Percentiles rank a stretch among this genome's conserved stretches.
Conservation (phyloP, 192 early-diverging fungal genomes). For the Entomortierella parvispora region DNA sequence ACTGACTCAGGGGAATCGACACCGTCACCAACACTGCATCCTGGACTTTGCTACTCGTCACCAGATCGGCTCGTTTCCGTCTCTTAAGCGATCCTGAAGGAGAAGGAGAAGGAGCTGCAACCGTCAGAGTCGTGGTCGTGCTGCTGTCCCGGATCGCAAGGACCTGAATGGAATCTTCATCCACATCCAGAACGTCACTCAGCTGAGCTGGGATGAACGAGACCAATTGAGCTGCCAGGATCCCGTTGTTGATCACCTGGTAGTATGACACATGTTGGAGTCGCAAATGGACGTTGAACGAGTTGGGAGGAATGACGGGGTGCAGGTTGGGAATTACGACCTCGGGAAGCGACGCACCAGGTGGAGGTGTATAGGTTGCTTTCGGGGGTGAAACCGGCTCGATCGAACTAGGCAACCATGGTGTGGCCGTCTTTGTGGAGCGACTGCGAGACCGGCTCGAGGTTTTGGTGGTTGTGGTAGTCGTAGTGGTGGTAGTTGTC, state of each 20-base stretch:
- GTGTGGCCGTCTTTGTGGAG: conserved; percentile 30
- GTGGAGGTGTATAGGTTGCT: conserved; percentile 15
- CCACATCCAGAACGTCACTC: conserved; percentile 10
- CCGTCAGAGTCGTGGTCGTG: too few relatives aligned
- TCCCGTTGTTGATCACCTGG: conserved; percentile 46
- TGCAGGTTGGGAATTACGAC: conserved; percentile 37
- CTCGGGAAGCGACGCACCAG: conserved; percentile 44
- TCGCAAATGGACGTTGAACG: conserved; percentile 37
- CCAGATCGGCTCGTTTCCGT: conserved; percentile 10
- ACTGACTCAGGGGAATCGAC: conserved; percentile 21
- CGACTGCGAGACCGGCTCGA: neutral
- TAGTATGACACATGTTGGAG: conserved; percentile 44
- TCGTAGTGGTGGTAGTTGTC: neutral
- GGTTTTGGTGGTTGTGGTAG: neutral
- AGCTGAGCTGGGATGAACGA: conserved; percentile 41
- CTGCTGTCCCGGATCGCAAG: conserved; percentile 34
- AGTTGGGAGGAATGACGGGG: conserved; percentile 23
- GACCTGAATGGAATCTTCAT: conserved; percentile 13
- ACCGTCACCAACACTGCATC: conserved; percentile 36
- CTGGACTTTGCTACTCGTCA: conserved; percentile 15
- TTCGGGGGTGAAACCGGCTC: conserved; percentile 34
- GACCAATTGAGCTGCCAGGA: conserved; percentile 43
- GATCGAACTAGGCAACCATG: conserved; percentile 41
- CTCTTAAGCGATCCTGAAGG: neutral
- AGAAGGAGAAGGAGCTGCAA: too few relatives aligned